Evolutionary conservation across 2,329 filamentous ascomycete genomes (phyloP).

Genomic region (Fusarium transvaalense): DNA sequence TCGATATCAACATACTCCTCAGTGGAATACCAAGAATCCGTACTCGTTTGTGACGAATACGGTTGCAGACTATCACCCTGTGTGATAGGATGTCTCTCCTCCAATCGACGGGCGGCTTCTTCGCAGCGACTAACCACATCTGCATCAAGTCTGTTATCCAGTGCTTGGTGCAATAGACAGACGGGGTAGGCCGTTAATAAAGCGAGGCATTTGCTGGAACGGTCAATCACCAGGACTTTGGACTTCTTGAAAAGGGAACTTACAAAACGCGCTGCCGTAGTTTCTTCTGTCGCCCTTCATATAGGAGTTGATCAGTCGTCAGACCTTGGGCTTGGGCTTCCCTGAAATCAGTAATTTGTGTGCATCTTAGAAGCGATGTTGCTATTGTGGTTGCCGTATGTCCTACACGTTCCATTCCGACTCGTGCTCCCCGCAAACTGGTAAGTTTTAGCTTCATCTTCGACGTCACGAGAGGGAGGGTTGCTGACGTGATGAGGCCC

Average conservation of each 20-base stretch:
- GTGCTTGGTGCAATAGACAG: not conserved
- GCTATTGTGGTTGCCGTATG: not conserved
- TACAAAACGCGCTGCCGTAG: not conserved
- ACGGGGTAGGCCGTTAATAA: not conserved
- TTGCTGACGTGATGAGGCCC: not conserved
- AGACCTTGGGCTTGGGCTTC: too few species aligned
- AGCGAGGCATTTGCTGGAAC: not conserved
- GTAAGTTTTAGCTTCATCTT: not conserved
- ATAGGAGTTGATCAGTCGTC: too few species aligned
- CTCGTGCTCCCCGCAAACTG: not conserved
- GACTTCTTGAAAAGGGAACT: not conserved
- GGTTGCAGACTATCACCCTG: too few species aligned
- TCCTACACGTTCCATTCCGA: constrained; percentile 3
- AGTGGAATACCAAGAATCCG: too few species aligned
- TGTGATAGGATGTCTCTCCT: not conserved
- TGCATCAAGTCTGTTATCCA: not conserved
- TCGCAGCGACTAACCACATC: not conserved
- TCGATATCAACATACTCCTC: not conserved
- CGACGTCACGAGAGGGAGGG: not conserved
- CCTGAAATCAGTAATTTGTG: not conserved
- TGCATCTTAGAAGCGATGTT: not conserved
- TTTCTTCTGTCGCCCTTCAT: not conserved
- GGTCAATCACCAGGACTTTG: not conserved
- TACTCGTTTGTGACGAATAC: too few species aligned
- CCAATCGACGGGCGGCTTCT: not conserved